Base-by-base conservation (phyloP, 345 rosid genomes). In the Salix dunnii region DNA sequence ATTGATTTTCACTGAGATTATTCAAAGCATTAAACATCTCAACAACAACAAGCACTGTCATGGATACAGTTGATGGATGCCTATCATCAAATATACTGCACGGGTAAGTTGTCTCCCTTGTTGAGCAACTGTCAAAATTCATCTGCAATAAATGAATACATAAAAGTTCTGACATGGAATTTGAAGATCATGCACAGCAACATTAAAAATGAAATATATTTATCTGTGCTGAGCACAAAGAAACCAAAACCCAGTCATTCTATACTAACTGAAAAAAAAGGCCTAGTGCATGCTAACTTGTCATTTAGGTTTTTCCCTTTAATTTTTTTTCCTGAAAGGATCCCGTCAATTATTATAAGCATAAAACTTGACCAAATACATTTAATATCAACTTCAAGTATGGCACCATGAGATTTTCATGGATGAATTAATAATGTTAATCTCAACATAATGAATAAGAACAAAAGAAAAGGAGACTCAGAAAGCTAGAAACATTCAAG, bases 21-120 rank as follows among this genome's bases (percentile, higher is more conserved):
- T 96, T 96, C 84, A 96, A 84, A 82, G 99, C 97, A 73, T 96
- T 96, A 84, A 96, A 96, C 99, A 96, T 96, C 90, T 96, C 99
- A 77, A 96, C 99, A 40, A 96, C 98, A 81, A 96, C 98, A 85
- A 96, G 99, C 73, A 96, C 99, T 35, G 99, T 96, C 99, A 96
- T 93, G 63, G 99, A 80, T 69, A 96, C 91, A 33, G 99, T 93
- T 48, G 99, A 96, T 76, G 99, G 99, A 89, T 93, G 99, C 67
- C 86, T 88, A 82, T 93, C 97, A 67, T 96, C 94, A 82, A 96
- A 96, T 80, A 96, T 82, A 83, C 91, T 96, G 86, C 99, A 96
- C 28, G 95, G 95, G 73, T 92, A 94, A 85, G 88, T 76, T 23
- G 99, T 91, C 81, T 92, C 91, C 82, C 99, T 93, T 63, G 87